These are phyloP conservation scores for Lactifluus pinguis DNA, from an alignment of 768 basidiomycete species.

Conservation along the genomic window DNA sequence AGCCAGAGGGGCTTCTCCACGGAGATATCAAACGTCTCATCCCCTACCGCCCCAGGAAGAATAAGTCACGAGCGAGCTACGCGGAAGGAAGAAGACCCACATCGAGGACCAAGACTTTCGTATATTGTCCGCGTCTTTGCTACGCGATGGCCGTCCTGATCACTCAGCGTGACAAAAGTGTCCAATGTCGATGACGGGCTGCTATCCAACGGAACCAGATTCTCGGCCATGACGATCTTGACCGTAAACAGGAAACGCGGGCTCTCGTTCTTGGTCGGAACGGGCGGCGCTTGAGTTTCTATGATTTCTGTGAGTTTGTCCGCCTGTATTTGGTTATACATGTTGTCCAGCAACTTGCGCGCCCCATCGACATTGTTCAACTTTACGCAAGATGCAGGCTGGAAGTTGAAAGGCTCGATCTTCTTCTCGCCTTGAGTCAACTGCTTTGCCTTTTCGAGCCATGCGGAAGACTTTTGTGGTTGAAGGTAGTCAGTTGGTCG, in stretches of 20 bases:
- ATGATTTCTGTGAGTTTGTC: slow-evolving; percentile 73
- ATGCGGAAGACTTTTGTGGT: slow-evolving; percentile 80
- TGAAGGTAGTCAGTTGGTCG: slow-evolving; percentile 69
- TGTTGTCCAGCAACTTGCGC: slow-evolving; percentile 80
- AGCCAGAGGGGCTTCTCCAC: slow-evolving; percentile 94
- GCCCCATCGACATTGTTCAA: slow-evolving; percentile 96
- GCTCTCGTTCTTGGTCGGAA: slow-evolving; percentile 59
- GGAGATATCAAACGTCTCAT: slow-evolving; percentile 92
- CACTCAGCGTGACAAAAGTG: slow-evolving; percentile 90
- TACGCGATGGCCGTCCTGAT: slow-evolving; percentile 79
- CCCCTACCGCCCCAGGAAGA: slow-evolving; percentile 48
- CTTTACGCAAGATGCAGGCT: slow-evolving; percentile 90
- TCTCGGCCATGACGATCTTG: slow-evolving; percentile 89
- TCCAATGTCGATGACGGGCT: slow-evolving; percentile 76
- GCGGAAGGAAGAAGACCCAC: slow-evolving; percentile 38
- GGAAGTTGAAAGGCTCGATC: slow-evolving; percentile 92
- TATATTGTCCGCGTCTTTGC: slow-evolving; percentile 96
- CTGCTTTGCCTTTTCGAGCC: slow-evolving; percentile 79
- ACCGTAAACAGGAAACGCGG: slow-evolving; percentile 82
- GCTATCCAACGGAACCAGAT: slow-evolving; percentile 66
- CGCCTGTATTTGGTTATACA: slow-evolving; percentile 87
- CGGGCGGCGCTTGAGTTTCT: slow-evolving; percentile 48
- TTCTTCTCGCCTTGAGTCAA: slow-evolving; percentile 82
- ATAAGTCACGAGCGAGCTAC: slow-evolving; percentile 11
- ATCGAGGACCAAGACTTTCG: slow-evolving; percentile 83